Base-by-base conservation (phyloP, 2,329 filamentous ascomycete species). In the Zymoseptoria crescenta region DNA sequence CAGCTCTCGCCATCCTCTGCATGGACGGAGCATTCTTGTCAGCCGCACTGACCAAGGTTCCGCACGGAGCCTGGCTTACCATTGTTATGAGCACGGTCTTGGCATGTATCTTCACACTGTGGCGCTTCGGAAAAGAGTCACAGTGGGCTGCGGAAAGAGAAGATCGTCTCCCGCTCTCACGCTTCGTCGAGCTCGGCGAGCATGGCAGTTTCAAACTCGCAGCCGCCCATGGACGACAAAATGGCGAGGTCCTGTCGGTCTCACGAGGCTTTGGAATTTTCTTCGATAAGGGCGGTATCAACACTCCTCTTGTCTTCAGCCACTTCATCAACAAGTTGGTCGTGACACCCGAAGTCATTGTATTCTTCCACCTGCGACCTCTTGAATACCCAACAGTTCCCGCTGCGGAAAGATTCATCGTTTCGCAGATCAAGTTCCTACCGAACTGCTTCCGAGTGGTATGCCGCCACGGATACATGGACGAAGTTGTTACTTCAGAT, bases 21-120 rank as follows among this genome's bases (percentile, higher is more conserved):
- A 74, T 90, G 55, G 88, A 92, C 66, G 85, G 85, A 6, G 76
- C 86, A 0, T 92, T 86, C 69, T 77, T 92, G 3, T 87, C 86
- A 0, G 83, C 87, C 0, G 82, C 86, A 0, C 76, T 91, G 0
- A 85, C 79, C 53, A 92, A 92, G 69, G 85, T 92, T 0, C 88
- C 88, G 0, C 79, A 86, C 8, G 88, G 88, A 1, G 88, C 87
- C 1, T 92, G 88, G 88, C 89, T 92, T 68, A 91, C 88, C 0
- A 75, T 91, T 1, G 77, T 84, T 0, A 77, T 92, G 4, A 80
- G 87, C 0, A 76, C 77, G 2, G 74, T 88, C 8, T 79, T 92
- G 1, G 81, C 85, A 0, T 75, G 73, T 50, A 73, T 91, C 50
- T 88, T 92, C 68, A 77, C 90, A 1, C 79, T 91, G 9, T 92